These are phyloP conservation scores for Fagus sylvatica DNA, from an alignment of 306 rosid species.

Conservation along the genomic window DNA sequence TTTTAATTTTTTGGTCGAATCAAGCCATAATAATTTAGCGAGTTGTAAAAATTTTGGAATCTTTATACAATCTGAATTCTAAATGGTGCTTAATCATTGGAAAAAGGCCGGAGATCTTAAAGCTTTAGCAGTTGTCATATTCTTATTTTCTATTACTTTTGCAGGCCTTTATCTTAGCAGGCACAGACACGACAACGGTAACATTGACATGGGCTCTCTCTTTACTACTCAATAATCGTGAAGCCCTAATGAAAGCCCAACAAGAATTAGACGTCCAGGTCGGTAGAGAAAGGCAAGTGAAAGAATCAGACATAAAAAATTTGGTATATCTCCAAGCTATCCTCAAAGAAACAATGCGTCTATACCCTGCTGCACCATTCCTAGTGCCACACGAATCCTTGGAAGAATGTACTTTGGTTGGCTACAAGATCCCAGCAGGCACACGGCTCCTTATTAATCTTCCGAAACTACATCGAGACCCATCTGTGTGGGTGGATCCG, in stretches of 20 bases:
- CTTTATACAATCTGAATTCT: too few species aligned
- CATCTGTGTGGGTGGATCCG: constrained; percentile 41
- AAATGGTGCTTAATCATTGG: too few species aligned
- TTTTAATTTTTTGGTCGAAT: too few species aligned
- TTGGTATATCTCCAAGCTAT: constrained; percentile 54
- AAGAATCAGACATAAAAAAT: constrained; percentile 36
- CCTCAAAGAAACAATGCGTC: constrained; percentile 48
- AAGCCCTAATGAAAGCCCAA: constrained; percentile 26
- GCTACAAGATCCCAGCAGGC: constrained; percentile 39
- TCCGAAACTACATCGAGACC: constrained; percentile 55
- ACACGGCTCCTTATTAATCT: constrained; percentile 44
- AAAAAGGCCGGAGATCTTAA: too few species aligned
- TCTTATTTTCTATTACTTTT: background rate
- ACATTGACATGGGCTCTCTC: constrained; percentile 39
- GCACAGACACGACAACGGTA: constrained; percentile 25
- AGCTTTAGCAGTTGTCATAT: too few species aligned
- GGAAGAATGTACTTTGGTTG: constrained; percentile 37
- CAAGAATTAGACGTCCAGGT: constrained; percentile 28
- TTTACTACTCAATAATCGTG: constrained; percentile 28
- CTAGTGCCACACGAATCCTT: constrained; percentile 34
- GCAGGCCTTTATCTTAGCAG: constrained; percentile 18
- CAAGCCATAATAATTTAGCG: too few species aligned
- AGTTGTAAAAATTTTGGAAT: too few species aligned
- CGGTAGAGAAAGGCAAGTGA: constrained; percentile 13
- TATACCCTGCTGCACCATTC: constrained; percentile 50